phyloP scores from a whole-genome alignment of 2,329 filamentous ascomycete genomes.

The Penicillium nordicum region DNA sequence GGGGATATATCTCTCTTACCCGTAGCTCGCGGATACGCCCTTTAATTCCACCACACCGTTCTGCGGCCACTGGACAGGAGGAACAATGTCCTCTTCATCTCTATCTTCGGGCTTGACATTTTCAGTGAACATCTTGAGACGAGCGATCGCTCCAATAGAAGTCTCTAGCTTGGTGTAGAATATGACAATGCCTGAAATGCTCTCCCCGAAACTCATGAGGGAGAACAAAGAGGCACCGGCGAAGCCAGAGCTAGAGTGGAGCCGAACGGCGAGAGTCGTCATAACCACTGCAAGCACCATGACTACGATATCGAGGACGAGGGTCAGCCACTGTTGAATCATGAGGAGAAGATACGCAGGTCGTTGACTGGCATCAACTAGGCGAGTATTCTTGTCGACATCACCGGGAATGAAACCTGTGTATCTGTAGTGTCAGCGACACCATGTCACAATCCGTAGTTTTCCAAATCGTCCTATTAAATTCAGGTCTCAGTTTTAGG shows the following conservation, averaged over 20 bases:
- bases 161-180: not conserved
- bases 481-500: not conserved
- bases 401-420: not conserved
- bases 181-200: not conserved
- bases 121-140: not conserved
- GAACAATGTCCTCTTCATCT: not conserved
- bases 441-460: not conserved
- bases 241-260: not conserved
- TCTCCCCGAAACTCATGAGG: not conserved
- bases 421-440: not conserved
- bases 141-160: not conserved
- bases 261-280: not conserved
- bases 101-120: not conserved
- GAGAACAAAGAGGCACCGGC: not conserved
- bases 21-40: not conserved
- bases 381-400: not conserved
- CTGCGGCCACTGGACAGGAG: not conserved
- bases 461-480: not conserved
- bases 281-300: not conserved
- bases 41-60: not conserved
- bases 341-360: not conserved
- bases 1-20: not conserved
- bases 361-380: not conserved
- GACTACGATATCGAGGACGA: not conserved
- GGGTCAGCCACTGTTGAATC: not conserved